Conservation (phyloP, 257 asterid genomes). For the Euphrasia confusa region DNA sequence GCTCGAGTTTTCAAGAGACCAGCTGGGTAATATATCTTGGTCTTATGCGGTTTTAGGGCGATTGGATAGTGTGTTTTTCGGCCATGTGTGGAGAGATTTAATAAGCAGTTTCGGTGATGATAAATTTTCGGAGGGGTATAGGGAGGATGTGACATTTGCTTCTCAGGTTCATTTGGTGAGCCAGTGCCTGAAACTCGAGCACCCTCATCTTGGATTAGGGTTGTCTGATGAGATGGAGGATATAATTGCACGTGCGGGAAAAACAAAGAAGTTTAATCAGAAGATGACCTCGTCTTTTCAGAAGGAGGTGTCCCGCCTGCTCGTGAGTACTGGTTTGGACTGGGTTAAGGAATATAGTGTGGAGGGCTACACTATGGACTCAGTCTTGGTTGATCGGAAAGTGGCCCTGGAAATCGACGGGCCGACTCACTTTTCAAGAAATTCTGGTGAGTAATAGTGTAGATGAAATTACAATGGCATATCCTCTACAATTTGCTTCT, state of each 20-base stretch:
- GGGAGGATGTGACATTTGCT: constrained; percentile 77
- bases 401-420: constrained; percentile 94
- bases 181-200: constrained; percentile 70
- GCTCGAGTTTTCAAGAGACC: constrained; percentile 40
- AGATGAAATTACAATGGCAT: not conserved
- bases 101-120: constrained; percentile 56
- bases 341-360: constrained; percentile 76
- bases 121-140: constrained; percentile 53
- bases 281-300: constrained; percentile 86
- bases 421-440: constrained; percentile 94
- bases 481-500: not conserved
- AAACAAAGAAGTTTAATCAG: constrained; percentile 71
- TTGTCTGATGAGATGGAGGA: constrained; percentile 55
- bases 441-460: constrained; percentile 43
- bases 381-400: constrained; percentile 62
- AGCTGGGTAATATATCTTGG: constrained; percentile 80
- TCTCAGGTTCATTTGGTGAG: constrained; percentile 78
- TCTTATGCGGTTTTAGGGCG: constrained; percentile 86
- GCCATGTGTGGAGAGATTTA: constrained; percentile 56
- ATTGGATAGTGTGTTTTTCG: constrained; percentile 51
- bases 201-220: constrained; percentile 51
- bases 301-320: constrained; percentile 89
- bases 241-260: constrained; percentile 57
- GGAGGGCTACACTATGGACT: constrained; percentile 88
- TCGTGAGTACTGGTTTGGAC: constrained; percentile 81